phyloP scores from a whole-genome alignment of 139 green algal species.

The Volvox africanus region DNA sequence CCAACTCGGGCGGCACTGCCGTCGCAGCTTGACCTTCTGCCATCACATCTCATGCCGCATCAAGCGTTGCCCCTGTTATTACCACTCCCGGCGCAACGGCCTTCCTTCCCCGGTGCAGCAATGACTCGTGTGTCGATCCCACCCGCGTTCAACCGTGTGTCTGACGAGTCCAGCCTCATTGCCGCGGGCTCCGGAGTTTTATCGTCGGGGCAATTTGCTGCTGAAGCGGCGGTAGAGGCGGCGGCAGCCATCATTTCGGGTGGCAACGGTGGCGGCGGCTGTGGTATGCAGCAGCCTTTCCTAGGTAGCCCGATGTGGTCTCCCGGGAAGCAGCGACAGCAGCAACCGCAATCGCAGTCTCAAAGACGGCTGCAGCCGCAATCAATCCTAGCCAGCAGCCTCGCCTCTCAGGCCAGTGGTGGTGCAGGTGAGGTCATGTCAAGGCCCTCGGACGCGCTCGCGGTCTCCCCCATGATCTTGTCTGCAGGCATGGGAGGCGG shows the following conservation, averaged over 20 bases:
- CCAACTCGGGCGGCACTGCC: neutral
- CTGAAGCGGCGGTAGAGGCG: neutral
- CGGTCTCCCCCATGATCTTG: neutral
- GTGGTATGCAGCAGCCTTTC: neutral
- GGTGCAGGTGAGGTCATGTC: neutral
- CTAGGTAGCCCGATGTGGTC: neutral
- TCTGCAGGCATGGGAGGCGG: neutral
- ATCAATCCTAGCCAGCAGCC: neutral
- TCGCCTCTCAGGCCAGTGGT: neutral
- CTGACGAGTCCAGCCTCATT: slow-evolving; percentile 13
- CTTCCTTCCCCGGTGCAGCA: neutral
- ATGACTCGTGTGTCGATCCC: neutral
- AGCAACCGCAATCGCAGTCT: neutral
- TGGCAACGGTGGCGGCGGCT: neutral
- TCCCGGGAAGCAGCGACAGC: neutral
- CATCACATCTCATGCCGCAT: neutral
- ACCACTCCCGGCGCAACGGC: neutral
- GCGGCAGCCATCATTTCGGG: neutral
- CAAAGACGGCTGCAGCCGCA: neutral
- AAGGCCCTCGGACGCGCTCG: neutral
- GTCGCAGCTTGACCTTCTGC: neutral
- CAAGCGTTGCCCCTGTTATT: neutral
- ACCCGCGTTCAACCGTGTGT: slow-evolving; percentile 11
- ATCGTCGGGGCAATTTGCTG: neutral
- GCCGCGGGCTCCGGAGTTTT: neutral